These are phyloP conservation scores for Solanum chacoense DNA, from an alignment of 305 asterid species.

Conservation along the genomic window DNA sequence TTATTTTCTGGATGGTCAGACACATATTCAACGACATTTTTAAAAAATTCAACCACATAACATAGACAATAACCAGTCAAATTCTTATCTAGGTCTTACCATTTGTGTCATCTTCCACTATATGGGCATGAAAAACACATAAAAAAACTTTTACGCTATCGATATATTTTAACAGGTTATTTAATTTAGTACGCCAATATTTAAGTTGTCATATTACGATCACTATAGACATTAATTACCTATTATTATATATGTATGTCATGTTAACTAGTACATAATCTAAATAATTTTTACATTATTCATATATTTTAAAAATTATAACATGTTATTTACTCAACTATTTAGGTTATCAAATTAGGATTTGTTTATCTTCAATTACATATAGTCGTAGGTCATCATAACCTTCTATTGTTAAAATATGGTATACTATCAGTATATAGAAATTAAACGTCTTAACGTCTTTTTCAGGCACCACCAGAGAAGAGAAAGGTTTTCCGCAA, in stretches of 20 bases:
- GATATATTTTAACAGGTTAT: background rate
- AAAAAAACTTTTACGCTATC: background rate
- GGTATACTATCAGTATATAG: fast-evolving
- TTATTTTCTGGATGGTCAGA: background rate
- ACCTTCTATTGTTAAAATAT: background rate
- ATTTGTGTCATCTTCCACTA: background rate
- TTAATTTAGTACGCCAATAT: background rate
- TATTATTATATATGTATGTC: background rate
- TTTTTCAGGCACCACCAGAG: conserved; percentile 40
- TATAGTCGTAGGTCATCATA: background rate
- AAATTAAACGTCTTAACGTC: background rate
- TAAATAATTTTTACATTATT: background rate
- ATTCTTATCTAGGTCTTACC: background rate
- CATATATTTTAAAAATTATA: background rate
- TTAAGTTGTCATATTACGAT: background rate
- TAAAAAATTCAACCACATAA: fast-evolving
- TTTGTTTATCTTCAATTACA: background rate
- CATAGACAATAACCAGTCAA: background rate
- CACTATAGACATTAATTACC: background rate
- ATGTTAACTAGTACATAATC: background rate
- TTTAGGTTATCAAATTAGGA: background rate
- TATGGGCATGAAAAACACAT: background rate
- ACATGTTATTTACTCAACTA: background rate
- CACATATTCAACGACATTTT: background rate
- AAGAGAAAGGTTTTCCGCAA: conserved; percentile 33